Percentiles rank a stretch among this genome's conserved stretches.
Conservation (phyloP, 2,329 filamentous ascomycete species). For the Colletotrichum limetticola region DNA sequence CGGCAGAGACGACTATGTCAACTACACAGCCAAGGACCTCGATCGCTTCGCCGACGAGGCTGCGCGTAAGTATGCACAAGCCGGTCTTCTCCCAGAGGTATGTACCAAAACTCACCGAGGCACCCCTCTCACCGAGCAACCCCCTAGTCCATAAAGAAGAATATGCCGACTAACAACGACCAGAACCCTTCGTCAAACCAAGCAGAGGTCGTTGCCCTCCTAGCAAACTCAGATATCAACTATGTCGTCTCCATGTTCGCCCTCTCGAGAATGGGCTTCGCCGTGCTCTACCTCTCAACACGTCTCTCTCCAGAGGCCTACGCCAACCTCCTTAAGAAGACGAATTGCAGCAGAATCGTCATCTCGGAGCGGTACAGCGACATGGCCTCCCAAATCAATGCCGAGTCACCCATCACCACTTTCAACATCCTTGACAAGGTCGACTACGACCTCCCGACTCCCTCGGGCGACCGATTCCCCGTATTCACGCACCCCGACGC, state of each 20-base stretch:
- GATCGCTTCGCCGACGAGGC: conserved; percentile 40
- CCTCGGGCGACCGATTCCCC: conserved; percentile 35
- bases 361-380: conserved; percentile 26
- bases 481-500: conserved; percentile 35
- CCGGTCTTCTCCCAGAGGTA: conserved; percentile 31
- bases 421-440: conserved; percentile 35
- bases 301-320: conserved; percentile 63
- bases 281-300: conserved; percentile 64
- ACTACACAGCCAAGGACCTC: conserved; percentile 39
- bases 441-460: conserved; percentile 22
- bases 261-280: conserved; percentile 62
- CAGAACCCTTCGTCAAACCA: conserved; percentile 35
- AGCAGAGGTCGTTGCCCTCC: conserved; percentile 54
- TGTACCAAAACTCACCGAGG: background rate
- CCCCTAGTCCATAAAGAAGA: background rate
- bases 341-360: conserved; percentile 44
- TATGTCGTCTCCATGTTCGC: conserved; percentile 64
- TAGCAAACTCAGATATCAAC: conserved; percentile 61
- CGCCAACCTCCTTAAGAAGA: conserved; percentile 56
- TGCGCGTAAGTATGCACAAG: conserved; percentile 29
- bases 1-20: conserved; percentile 37
- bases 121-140: background rate
- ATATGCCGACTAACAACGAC: background rate
- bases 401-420: conserved; percentile 39
- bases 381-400: conserved; percentile 37